These are phyloP conservation scores for Fusarium circinatum DNA, from an alignment of 2,329 filamentous ascomycete genomes.

Conservation along the genomic window DNA sequence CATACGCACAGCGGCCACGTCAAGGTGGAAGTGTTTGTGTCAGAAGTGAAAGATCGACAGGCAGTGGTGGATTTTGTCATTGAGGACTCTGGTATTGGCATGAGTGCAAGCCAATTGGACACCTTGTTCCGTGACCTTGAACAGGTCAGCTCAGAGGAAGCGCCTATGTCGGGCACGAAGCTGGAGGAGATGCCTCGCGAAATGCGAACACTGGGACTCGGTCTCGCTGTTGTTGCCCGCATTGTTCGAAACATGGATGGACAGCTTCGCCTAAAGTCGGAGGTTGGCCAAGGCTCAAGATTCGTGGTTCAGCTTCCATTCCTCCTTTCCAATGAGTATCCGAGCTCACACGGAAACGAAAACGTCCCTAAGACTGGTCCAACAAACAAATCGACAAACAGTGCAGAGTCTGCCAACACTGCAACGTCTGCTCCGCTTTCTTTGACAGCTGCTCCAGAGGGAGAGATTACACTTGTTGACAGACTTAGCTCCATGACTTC, in stretches of 20 bases:
- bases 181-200: conserved; percentile 46
- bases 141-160: conserved; percentile 62
- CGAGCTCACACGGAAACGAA: conserved; percentile 27
- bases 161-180: conserved; percentile 37
- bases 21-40: conserved; percentile 74
- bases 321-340: conserved; percentile 61
- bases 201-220: conserved; percentile 74
- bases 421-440: conserved; percentile 38
- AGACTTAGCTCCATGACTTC: conserved; percentile 47
- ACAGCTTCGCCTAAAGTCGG: conserved; percentile 84
- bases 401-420: conserved; percentile 29
- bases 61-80: conserved; percentile 79
- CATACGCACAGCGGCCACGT: conserved; percentile 76
- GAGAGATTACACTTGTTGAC: conserved; percentile 72
- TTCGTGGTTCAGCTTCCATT: conserved; percentile 87
- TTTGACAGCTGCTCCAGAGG: conserved; percentile 48
- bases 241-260: conserved; percentile 92
- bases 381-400: conserved; percentile 13
- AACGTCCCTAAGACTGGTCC: neutral
- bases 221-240: conserved; percentile 87
- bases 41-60: conserved; percentile 61
- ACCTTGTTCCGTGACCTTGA: conserved; percentile 68
- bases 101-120: conserved; percentile 70
- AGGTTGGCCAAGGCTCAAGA: conserved; percentile 81
- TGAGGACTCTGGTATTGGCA: conserved; percentile 79